Conservation (phyloP, 163 green algal genomes). For the Chlamydomonas reinhardtii region DNA sequence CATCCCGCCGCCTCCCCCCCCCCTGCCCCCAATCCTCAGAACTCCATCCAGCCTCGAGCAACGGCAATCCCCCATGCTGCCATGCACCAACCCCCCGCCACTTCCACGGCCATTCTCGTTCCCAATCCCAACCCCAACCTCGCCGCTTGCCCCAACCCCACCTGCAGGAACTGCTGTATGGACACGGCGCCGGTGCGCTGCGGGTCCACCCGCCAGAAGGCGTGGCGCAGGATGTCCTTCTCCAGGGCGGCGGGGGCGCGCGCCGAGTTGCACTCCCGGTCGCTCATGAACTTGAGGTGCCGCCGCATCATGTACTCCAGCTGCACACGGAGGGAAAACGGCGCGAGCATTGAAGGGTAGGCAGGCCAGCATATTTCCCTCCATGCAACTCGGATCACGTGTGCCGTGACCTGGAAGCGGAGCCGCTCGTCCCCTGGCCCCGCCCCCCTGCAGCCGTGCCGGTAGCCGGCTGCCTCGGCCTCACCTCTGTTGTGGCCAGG, state of each 20-base stretch:
- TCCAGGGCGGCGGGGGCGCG: conserved; percentile 59
- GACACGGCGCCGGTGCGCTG: conserved; percentile 57
- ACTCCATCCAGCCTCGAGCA: too few species aligned
- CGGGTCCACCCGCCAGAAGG: conserved; percentile 71
- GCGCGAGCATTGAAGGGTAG: too few species aligned
- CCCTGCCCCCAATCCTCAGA: too few species aligned
- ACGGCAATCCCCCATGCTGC: too few species aligned
- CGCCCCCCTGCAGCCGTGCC: too few species aligned
- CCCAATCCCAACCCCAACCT: not conserved
- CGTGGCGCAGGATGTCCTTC: conserved; percentile 66
- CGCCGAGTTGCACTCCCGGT: conserved; percentile 30
- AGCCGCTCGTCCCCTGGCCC: too few species aligned
- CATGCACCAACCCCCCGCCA: too few species aligned
- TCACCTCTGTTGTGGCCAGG: conserved; percentile 25
- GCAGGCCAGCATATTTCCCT: too few species aligned
- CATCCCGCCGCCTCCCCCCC: too few species aligned
- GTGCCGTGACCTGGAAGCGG: too few species aligned
- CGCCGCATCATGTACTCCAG: conserved; percentile 61
- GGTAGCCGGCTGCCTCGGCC: not conserved
- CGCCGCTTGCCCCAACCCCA: not conserved
- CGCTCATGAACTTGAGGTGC: conserved; percentile 49
- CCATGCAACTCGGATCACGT: too few species aligned
- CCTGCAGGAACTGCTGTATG: conserved; percentile 75
- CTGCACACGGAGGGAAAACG: not conserved
- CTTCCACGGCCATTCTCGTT: too few species aligned